Conservation (phyloP, 768 basidiomycete genomes). For the Phanerochaete sordida region DNA sequence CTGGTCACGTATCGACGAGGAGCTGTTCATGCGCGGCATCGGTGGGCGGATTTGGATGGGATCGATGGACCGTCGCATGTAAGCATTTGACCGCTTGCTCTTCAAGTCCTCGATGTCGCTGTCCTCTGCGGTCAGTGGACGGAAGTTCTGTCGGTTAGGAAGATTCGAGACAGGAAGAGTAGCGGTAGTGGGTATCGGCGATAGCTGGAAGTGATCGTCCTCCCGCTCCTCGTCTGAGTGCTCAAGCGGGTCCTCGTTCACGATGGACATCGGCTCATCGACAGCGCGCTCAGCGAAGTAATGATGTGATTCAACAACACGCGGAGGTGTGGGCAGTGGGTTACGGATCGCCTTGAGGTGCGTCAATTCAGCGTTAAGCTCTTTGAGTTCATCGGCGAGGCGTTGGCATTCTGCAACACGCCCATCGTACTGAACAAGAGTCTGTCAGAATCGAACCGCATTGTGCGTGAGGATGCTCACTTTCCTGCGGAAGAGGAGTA, state of each 20-base stretch:
- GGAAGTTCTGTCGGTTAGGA: constrained; percentile 20
- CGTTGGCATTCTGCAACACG: constrained; percentile 18
- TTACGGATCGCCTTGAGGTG: constrained; percentile 7
- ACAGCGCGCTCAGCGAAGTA: constrained; percentile 15
- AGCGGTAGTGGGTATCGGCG: constrained; percentile 22
- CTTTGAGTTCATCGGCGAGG: constrained; percentile 18
- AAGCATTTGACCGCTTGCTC: constrained; percentile 7
- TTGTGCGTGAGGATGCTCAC: constrained; percentile 12
- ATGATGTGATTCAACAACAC: constrained; percentile 13
- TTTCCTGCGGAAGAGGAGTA: constrained; percentile 16
- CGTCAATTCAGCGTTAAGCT: not conserved
- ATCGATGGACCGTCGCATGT: constrained; percentile 13
- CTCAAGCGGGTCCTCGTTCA: constrained; percentile 13
- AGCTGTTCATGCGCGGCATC: constrained; percentile 19
- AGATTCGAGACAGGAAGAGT: constrained; percentile 20
- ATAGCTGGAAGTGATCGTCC: constrained; percentile 22
- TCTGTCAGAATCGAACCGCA: not conserved
- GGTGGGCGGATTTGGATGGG: constrained; percentile 21
- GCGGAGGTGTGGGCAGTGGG: constrained; percentile 10
- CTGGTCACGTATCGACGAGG: constrained; percentile 14
- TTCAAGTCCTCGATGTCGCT: constrained; percentile 17
- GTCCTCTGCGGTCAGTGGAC: constrained; percentile 21
- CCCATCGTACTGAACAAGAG: constrained; percentile 14
- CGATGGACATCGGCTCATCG: constrained; percentile 16
- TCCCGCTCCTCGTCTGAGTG: constrained; percentile 15